Percentiles rank a stretch among this genome's conserved stretches.
Evolutionary conservation across 2,329 filamentous ascomycete species (phyloP).

Genomic region (Pyrenophora graminea): DNA sequence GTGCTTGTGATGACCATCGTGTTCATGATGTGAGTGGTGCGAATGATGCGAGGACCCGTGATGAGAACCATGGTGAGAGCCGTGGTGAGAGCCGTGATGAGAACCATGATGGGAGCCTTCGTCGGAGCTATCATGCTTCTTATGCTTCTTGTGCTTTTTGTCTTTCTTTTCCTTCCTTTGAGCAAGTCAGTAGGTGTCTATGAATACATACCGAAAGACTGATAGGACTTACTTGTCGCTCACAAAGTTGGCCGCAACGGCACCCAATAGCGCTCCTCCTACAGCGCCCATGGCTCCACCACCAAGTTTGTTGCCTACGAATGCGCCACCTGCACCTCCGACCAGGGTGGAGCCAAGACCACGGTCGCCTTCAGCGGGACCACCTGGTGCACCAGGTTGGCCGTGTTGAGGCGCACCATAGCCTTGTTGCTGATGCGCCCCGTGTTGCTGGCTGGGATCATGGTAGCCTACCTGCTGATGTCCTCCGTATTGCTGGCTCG

Average conservation of each 20-base stretch:
- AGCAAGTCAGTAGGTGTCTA: background rate
- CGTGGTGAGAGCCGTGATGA: conserved; percentile 28
- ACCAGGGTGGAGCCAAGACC: conserved; percentile 60
- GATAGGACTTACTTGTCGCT: conserved; percentile 48
- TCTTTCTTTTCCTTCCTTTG: conserved; percentile 38
- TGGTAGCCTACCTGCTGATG: conserved; percentile 31
- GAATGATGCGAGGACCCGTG: conserved; percentile 14
- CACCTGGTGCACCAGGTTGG: conserved; percentile 38
- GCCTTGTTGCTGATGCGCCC: conserved; percentile 23
- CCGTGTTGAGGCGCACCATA: conserved; percentile 48
- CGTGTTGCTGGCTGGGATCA: conserved; percentile 29
- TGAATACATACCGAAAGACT: background rate
- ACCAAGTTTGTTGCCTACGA: conserved; percentile 59
- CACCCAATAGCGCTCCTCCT: conserved; percentile 57
- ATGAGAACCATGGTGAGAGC: conserved; percentile 36
- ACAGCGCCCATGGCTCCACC: conserved; percentile 58
- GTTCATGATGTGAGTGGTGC: conserved; percentile 2
- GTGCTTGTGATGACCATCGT: conserved; percentile 17
- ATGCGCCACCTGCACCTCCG: conserved; percentile 60
- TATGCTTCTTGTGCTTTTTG: conserved; percentile 42
- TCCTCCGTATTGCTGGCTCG: conserved; percentile 5
- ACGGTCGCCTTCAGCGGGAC: conserved; percentile 55
- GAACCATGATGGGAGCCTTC: conserved; percentile 33
- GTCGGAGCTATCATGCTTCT: conserved; percentile 41
- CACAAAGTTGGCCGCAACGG: conserved; percentile 60